Evolutionary conservation across 23 red algal species (phyloP).

Genomic region (Gracilaria vermiculophylla): DNA sequence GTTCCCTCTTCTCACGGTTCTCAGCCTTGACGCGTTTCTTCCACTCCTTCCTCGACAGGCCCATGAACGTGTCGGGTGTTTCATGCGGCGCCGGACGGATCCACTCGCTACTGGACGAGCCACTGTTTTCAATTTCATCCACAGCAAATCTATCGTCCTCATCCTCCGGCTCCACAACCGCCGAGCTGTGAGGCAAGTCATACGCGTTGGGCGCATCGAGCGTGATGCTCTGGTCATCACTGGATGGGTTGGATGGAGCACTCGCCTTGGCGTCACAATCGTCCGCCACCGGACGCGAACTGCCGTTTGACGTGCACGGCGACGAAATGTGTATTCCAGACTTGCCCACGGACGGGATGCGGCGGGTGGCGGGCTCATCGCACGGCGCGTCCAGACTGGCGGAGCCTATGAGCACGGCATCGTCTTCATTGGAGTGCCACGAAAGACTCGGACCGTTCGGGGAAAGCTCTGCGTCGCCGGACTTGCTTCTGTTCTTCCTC

Average conservation of each 20-base stretch:
- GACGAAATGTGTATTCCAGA: conserved; percentile 22
- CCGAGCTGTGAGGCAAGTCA: background rate
- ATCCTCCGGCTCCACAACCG: background rate
- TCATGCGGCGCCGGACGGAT: background rate
- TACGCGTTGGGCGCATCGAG: conserved; percentile 2
- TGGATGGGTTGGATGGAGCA: background rate
- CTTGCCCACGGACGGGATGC: conserved; percentile 3
- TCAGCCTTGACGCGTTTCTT: conserved; percentile 85
- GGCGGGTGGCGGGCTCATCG: conserved; percentile 42
- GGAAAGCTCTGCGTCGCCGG: background rate
- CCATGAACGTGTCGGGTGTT: conserved; percentile 16
- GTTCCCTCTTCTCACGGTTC: conserved; percentile 71
- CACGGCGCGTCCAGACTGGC: conserved; percentile 20
- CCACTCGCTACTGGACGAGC: background rate
- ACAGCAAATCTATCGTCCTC: conserved; percentile 10
- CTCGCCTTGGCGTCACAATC: background rate
- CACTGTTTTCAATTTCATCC: conserved; percentile 12
- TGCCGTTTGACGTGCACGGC: conserved; percentile 48
- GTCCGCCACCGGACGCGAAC: background rate
- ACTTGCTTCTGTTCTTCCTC: background rate
- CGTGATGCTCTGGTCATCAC: background rate
- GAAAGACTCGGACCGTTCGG: background rate
- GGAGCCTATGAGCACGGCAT: background rate
- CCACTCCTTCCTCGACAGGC: conserved; percentile 64
- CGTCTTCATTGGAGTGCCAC: conserved; percentile 1